Evolutionary conservation across 2,329 filamentous ascomycete species (phyloP).

Genomic region (Fusarium paranaense): DNA sequence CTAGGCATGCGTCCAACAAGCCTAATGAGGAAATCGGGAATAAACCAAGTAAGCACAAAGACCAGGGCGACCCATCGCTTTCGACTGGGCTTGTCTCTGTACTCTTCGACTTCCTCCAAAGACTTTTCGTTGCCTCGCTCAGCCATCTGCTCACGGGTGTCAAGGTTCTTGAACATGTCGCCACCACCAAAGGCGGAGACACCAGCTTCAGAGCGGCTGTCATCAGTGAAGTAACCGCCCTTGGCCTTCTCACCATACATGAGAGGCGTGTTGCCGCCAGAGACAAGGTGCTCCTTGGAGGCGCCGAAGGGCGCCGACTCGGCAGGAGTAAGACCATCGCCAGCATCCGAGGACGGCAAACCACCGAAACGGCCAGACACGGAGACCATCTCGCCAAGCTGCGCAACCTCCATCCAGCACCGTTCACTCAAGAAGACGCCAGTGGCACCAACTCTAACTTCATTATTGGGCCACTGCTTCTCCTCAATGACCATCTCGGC

Average conservation of each 20-base stretch:
- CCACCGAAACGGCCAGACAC: constrained; percentile 55
- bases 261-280: constrained; percentile 65
- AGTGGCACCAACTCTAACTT: constrained; percentile 89
- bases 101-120: constrained; percentile 90
- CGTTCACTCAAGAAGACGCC: constrained; percentile 96
- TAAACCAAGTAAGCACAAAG: constrained; percentile 84
- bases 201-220: constrained; percentile 90
- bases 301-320: constrained; percentile 70
- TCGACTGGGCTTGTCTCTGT: constrained; percentile 79
- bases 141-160: constrained; percentile 93
- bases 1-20: constrained; percentile 86
- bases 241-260: constrained; percentile 81
- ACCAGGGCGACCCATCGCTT: constrained; percentile 92
- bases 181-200: constrained; percentile 90
- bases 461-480: constrained; percentile 91
- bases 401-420: constrained; percentile 92
- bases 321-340: constrained; percentile 70
- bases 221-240: constrained; percentile 88
- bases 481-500: constrained; percentile 92
- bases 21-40: constrained; percentile 86
- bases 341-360: constrained; percentile 64
- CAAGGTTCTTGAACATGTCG: constrained; percentile 98
- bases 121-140: constrained; percentile 94
- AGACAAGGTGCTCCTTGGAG: constrained; percentile 70
- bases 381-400: constrained; percentile 73